Conservation (phyloP, 208 protist species). For the Vickermania ingenoplastis region DNA sequence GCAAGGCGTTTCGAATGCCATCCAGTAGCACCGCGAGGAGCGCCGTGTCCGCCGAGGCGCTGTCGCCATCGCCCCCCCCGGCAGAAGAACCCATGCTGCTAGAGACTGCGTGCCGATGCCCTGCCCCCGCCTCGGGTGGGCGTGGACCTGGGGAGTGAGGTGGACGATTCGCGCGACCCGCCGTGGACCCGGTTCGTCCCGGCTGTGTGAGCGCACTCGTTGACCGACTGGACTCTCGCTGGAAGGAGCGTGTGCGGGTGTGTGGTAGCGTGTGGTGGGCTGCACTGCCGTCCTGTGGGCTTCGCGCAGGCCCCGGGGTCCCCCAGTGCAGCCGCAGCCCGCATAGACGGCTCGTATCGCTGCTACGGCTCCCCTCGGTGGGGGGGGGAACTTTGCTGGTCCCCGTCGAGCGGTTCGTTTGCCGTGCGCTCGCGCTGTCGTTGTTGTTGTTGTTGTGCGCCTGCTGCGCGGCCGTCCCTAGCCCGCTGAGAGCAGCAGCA, state of each 20-base stretch:
- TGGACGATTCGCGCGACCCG: no score
- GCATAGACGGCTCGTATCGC: neutral
- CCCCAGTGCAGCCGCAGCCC: neutral
- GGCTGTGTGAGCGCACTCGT: neutral
- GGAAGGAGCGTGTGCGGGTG: neutral
- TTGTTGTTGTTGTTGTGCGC: no score
- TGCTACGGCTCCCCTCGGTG: neutral
- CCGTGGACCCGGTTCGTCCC: no score
- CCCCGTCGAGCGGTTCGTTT: no score
- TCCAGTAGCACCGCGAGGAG: slow-evolving; percentile 16
- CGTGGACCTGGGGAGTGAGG: no score
- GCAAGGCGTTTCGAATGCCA: slow-evolving; percentile 14
- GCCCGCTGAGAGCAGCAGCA: slow-evolving; percentile 14
- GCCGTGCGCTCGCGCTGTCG: no score
- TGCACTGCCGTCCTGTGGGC: no score
- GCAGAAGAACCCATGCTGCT: no score
- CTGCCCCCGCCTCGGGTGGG: no score
- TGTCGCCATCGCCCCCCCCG: slow-evolving; percentile 4
- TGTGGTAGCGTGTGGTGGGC: neutral
- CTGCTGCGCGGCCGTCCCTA: neutral
- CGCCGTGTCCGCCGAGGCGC: slow-evolving; percentile 7
- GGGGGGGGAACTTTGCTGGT: neutral
- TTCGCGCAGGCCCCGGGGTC: neutral
- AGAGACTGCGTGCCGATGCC: no score
- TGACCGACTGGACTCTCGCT: neutral